These are phyloP conservation scores for Calocera viscosa DNA, from an alignment of 768 basidiomycete species.

Conservation along the genomic window DNA sequence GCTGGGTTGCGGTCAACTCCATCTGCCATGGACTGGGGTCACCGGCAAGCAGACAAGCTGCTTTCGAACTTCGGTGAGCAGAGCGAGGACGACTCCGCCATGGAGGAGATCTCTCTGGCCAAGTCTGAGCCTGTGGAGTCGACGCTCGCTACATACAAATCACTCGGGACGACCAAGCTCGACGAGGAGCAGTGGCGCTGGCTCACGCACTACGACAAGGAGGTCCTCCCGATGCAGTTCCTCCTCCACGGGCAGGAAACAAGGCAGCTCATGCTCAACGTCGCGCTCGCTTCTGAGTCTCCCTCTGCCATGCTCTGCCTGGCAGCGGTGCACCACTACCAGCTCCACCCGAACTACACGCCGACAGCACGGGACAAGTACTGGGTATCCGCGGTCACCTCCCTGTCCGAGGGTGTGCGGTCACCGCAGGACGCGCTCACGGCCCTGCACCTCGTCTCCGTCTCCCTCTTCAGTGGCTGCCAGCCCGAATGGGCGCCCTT, in stretches of 20 bases:
- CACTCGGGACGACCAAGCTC: not conserved
- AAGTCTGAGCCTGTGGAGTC: not conserved
- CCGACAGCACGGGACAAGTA: constrained; percentile 5
- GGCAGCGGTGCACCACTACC: constrained; percentile 1
- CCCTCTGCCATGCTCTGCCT: constrained; percentile 4
- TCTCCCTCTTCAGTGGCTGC: constrained; percentile 58
- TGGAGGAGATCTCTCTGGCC: constrained; percentile 1
- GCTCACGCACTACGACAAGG: constrained; percentile 4
- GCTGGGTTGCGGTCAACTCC: not conserved
- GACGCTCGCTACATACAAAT: not conserved
- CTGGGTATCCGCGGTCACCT: constrained; percentile 5
- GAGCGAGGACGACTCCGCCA: not conserved
- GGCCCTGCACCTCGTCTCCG: constrained; percentile 62
- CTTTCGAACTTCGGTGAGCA: not conserved
- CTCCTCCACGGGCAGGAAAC: constrained; percentile 4
- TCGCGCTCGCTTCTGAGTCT: not conserved
- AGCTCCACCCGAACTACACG: constrained; percentile 5
- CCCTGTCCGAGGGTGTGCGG: not conserved
- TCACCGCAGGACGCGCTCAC: constrained; percentile 49
- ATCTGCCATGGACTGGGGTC: not conserved
- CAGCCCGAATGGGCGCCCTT: constrained; percentile 56
- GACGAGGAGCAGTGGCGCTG: constrained; percentile 6
- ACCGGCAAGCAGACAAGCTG: constrained; percentile 2
- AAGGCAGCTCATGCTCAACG: constrained; percentile 2
- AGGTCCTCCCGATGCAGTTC: constrained; percentile 4